These are phyloP conservation scores for Phytophthora tubulina DNA, from an alignment of 352 stramenopile genomes.

Conservation along the genomic window DNA sequence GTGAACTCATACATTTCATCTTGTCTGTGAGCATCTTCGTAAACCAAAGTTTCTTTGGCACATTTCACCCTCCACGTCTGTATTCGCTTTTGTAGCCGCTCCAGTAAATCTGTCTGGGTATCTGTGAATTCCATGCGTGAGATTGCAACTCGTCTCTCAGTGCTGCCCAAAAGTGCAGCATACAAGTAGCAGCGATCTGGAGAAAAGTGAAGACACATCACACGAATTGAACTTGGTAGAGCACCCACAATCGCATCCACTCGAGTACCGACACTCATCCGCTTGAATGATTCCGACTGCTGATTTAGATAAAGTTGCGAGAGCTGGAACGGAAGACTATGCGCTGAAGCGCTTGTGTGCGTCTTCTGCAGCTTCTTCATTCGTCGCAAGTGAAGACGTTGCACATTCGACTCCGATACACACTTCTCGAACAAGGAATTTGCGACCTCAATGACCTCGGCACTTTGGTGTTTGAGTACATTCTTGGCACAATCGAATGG, in stretches of 20 bases:
- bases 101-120: slow-evolving; percentile 34
- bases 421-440: slow-evolving; percentile 48
- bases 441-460: slow-evolving; percentile 49
- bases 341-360: slow-evolving; percentile 52
- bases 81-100: slow-evolving; percentile 44
- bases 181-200: slow-evolving; percentile 76
- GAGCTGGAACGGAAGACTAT: slow-evolving; percentile 74
- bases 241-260: slow-evolving; percentile 54
- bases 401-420: slow-evolving; percentile 46
- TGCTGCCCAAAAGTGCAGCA: slow-evolving; percentile 46
- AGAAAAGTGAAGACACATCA: slow-evolving; percentile 77
- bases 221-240: slow-evolving; percentile 48
- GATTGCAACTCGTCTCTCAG: slow-evolving; percentile 56
- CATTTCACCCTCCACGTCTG: slow-evolving; percentile 48
- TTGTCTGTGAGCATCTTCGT: slow-evolving; percentile 48
- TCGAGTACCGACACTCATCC: slow-evolving; percentile 54
- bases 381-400: slow-evolving; percentile 62
- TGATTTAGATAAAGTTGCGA: slow-evolving; percentile 73
- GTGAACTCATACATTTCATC: slow-evolving; percentile 58
- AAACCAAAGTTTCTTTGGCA: slow-evolving; percentile 48
- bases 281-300: slow-evolving; percentile 71
- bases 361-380: slow-evolving; percentile 44
- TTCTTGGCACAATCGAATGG: slow-evolving; percentile 60
- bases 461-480: slow-evolving; percentile 75
- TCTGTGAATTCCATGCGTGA: slow-evolving; percentile 72